A percentile compares a stretch with the other conserved stretches of the same genome.
phyloP scores from a whole-genome alignment of 345 rosid species.

The Pelargonium nanum region DNA sequence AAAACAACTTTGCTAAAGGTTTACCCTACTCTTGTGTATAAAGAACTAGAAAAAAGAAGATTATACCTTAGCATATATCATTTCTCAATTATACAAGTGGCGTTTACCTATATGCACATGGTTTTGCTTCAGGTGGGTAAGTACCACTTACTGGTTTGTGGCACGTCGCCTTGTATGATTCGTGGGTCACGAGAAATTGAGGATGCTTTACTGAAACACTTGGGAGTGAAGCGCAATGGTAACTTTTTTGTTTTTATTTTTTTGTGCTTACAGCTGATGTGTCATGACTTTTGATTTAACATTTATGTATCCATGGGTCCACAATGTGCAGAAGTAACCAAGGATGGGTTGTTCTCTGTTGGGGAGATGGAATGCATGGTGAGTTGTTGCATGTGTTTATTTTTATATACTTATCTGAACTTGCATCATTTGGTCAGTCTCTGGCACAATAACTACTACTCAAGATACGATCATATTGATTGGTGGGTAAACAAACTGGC shows the following conservation, averaged over 20 bases:
- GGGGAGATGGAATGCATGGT: slow-evolving; percentile 99
- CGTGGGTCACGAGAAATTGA: slow-evolving; percentile 89
- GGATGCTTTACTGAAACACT: slow-evolving; percentile 72
- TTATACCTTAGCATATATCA: no score
- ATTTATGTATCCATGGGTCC: background rate
- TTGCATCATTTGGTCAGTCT: background rate
- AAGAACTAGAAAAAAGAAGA: background rate
- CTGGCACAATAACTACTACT: background rate
- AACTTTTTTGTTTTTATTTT: slow-evolving; percentile 11
- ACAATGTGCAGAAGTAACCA: slow-evolving; percentile 64
- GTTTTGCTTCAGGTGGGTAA: slow-evolving; percentile 64
- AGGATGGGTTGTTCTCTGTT: slow-evolving; percentile 96
- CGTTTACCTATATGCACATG: background rate
- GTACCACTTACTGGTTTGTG: slow-evolving; percentile 95
- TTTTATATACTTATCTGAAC: slow-evolving; percentile 8
- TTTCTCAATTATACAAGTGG: background rate
- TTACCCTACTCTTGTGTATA: background rate
- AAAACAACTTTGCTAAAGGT: background rate
- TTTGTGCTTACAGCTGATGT: background rate
- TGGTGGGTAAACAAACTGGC: no score
- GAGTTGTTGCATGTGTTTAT: slow-evolving; percentile 7
- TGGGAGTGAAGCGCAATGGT: slow-evolving; percentile 97
- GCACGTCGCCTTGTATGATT: slow-evolving; percentile 98
- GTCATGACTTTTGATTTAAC: background rate
- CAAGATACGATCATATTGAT: background rate